Base-by-base conservation (phyloP, 2,329 filamentous ascomycete genomes). In the Curvularia verruculosa region DNA sequence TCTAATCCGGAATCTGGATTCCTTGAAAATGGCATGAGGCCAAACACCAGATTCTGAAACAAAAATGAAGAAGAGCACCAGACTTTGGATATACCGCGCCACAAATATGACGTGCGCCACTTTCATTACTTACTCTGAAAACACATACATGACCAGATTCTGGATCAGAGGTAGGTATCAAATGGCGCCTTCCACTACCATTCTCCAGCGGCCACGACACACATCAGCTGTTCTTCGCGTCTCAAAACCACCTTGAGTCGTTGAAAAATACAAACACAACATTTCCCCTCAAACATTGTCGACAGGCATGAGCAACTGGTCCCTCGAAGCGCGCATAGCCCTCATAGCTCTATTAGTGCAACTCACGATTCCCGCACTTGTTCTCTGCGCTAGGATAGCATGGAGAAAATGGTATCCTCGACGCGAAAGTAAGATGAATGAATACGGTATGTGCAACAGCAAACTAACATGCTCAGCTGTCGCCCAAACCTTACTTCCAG, bases 311-410 rank as follows among this genome's bases (percentile, higher is more conserved):
- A 4, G 26, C 18, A 40, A 13, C 12, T 54, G 51, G 51, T 41
- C 51, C 12, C 44, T 54, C 2, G 44, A 54, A 43, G 51, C 51
- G 6, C 51, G 51, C 18, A 54, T 54, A 28, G 36, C 36, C 18
- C 51, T 54, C 28, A 13, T 26, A 19, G 40, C 51, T 23, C 43
- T 54, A 10, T 28, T 54, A 3, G 36, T 54, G 12, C 44, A 54
- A 13, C 24, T 49, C 34, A 15, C 44, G 1, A 41, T 54, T 2
- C 51, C 51, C 8, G 3, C 21, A 24, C 19, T 50, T 8, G 28
- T 8, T 18, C 26, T 50, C 8, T 3, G 29, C n/a, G 15, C 13
- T 10, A 31, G 37, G 8, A 8, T 24, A 13, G 37, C 37, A 43
- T 34, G 26, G 26, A 43, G 26, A 43, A 50, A 21, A 43, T 50